A percentile compares a stretch with the other conserved stretches of the same genome.
Conservation (phyloP, 2,329 filamentous ascomycete species). For the Alternaria conjuncta region DNA sequence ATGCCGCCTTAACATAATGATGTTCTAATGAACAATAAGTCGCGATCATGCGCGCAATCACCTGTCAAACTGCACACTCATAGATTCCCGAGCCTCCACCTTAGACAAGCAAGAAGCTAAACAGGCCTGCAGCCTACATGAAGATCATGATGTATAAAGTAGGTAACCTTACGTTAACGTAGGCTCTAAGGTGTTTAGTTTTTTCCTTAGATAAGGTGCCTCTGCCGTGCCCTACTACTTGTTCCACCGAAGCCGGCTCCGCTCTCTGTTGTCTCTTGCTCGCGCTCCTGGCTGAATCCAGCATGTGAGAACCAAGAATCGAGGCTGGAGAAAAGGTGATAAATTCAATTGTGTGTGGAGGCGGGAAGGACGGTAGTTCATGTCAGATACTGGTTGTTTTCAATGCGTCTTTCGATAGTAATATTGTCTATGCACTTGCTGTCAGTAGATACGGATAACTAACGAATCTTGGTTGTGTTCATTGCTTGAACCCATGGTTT, state of each 20-base stretch:
- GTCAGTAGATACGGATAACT: not conserved
- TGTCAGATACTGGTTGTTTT: not conserved
- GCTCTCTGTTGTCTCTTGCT: not conserved
- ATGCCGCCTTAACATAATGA: not conserved
- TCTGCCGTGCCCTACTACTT: not conserved
- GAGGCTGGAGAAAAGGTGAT: not conserved
- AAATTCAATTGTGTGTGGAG: not conserved
- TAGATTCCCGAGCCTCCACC: not conserved
- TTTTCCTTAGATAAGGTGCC: not conserved
- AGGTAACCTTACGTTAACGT: not conserved
- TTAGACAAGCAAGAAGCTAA: not conserved
- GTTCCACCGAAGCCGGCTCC: not conserved
- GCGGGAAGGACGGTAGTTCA: not conserved
- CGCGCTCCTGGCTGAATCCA: not conserved
- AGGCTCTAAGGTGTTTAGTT: not conserved
- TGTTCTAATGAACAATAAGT: not conserved
- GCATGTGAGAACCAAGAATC: not conserved
- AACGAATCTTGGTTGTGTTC: slow-evolving; percentile 32
- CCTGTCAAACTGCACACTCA: not conserved
- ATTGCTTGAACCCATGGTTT: slow-evolving; percentile 59
- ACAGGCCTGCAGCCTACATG: not conserved
- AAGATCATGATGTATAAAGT: not conserved
- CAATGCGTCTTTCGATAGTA: not conserved
- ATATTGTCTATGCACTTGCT: not conserved
- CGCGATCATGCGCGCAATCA: slow-evolving; percentile 56